Evolutionary conservation across 345 rosid species (phyloP), one percentile per base, ranked within the genome.

Genomic region (Angophora floribunda): DNA sequence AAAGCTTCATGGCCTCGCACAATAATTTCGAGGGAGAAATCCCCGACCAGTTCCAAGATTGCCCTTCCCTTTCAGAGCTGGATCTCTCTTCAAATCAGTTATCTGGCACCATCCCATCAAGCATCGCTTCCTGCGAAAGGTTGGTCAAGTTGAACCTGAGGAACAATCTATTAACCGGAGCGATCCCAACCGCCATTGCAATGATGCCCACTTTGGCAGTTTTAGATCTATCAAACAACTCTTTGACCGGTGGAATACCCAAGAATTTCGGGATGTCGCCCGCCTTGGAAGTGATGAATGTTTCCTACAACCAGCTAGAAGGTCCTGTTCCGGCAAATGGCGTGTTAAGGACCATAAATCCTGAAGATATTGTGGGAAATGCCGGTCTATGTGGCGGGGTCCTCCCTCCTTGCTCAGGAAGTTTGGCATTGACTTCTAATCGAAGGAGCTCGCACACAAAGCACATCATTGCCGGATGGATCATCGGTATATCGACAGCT

Each of bases 11-110:
- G 22, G 95, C 94, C 82, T 91, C 98, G 17, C 93, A 90, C 47
- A 97, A 96, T 61, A 90, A 90, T 52, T 89, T 97, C 75, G 90
- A 88, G 85, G 99, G 99, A n/a, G 96, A 95, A 90, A 87, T 97
- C 86, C 99, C 99, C 2, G 97, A 95, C 63, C 97, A 93, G 87
- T 96, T 96, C 91, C 99, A 97, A 91, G 99, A 95, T 89, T 95
- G 97, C 88, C 99, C 99, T 90, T 91, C 98, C 6, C 99, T 97
- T 75, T 92, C 96, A 9, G 91, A 88, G 87, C 96, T 97, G 79
- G 99, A 97, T 91, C 97, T 97, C 88, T 96, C 99, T 51, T 92
- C 94, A 65, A 97, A 96, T 93, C 92, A 78, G 90, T 91, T 97
- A 53, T 88, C 92, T n/a, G 97, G 99, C 75, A 90, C 84, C 85